Evolutionary conservation across 345 rosid genomes (phyloP).

Genomic region (Euphorbia lathyris): DNA sequence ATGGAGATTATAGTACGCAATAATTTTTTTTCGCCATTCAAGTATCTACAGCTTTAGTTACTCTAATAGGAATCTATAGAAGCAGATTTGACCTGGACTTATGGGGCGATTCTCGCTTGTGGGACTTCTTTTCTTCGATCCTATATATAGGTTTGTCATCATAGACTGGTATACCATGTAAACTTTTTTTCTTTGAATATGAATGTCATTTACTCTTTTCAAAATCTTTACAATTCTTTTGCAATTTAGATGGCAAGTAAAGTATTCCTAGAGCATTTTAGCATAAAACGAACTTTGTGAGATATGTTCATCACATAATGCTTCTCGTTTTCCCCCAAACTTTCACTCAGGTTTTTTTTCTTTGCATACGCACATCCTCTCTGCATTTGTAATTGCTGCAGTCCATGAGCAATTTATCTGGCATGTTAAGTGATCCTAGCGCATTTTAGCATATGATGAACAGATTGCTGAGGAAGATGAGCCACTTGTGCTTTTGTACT

Average conservation of each 20-base stretch:
- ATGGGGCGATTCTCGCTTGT: constrained; percentile 22
- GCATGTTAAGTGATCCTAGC: too few relatives aligned
- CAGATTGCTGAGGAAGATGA: too few relatives aligned
- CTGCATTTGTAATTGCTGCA: neutral
- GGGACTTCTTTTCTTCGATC: constrained; percentile 27
- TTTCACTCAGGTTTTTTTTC: neutral
- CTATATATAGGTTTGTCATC: constrained; percentile 37
- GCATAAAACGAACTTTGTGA: neutral
- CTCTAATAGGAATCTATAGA: constrained; percentile 28
- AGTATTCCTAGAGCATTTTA: neutral
- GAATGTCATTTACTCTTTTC: neutral
- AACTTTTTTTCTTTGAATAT: neutral
- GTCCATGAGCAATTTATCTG: neutral
- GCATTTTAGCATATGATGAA: constrained; percentile 2
- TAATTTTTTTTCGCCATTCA: constrained; percentile 36
- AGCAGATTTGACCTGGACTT: constrained; percentile 22
- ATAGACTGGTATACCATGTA: neutral
- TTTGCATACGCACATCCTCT: neutral
- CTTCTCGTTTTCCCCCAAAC: neutral
- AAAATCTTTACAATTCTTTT: neutral
- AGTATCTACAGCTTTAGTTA: constrained; percentile 29
- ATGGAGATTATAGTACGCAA: constrained; percentile 27
- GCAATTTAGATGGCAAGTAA: neutral
- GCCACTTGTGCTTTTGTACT: too few relatives aligned
- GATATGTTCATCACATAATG: neutral